These are phyloP conservation scores for Rubia occidens DNA, from an alignment of 305 asterid genomes.

Conservation along the genomic window DNA sequence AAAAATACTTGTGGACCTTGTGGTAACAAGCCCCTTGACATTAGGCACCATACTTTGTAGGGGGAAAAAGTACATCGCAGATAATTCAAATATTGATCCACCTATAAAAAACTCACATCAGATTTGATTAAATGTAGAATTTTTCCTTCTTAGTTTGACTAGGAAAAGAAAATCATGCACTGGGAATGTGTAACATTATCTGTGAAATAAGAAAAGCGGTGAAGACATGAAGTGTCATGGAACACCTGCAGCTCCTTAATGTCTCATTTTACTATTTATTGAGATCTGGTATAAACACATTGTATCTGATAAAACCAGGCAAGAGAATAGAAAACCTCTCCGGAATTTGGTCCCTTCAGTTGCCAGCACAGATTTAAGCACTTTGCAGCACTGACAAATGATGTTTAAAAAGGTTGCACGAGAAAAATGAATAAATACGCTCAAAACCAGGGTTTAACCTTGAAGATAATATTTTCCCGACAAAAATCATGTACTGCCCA, in stretches of 20 bases:
- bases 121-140: background rate
- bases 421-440: background rate
- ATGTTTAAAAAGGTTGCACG: background rate
- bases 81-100: background rate
- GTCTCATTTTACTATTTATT: background rate
- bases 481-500: slow-evolving; percentile 78
- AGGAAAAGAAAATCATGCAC: background rate
- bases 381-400: background rate
- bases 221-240: background rate
- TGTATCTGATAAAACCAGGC: background rate
- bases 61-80: background rate
- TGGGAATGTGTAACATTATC: background rate
- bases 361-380: background rate
- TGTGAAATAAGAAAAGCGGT: background rate
- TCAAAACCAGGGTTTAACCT: slow-evolving; percentile 33
- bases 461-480: slow-evolving; percentile 72
- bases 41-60: background rate
- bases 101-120: background rate
- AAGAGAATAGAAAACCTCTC: background rate
- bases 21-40: background rate
- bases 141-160: background rate
- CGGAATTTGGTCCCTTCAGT: background rate
- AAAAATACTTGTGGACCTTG: background rate
- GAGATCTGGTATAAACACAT: background rate
- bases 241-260: background rate